These are phyloP conservation scores for Saccharomyces paradoxus DNA, from an alignment of 805 yeast species.

Conservation along the genomic window DNA sequence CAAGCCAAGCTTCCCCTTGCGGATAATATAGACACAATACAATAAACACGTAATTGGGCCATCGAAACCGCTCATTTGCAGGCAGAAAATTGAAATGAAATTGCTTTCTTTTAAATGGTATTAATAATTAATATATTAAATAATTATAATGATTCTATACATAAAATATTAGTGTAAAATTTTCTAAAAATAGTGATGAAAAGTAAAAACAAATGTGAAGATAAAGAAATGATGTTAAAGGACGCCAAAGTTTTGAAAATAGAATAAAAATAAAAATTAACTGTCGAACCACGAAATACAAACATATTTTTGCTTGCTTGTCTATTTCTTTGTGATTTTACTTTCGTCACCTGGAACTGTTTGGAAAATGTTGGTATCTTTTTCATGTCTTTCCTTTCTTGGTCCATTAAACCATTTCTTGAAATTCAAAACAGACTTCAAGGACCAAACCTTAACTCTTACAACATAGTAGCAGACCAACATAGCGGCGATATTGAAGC, in stretches of 20 bases:
- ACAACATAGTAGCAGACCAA: conserved; percentile 28
- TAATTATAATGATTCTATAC: not conserved
- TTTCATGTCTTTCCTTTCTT: conserved; percentile 41
- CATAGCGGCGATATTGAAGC: conserved; percentile 37
- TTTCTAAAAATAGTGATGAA: not conserved
- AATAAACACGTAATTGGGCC: not conserved
- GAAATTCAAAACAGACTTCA: conserved; percentile 29
- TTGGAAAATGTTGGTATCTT: conserved; percentile 37
- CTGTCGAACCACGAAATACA: not conserved
- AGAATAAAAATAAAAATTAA: not conserved
- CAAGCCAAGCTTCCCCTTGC: not conserved
- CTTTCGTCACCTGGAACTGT: conserved; percentile 35
- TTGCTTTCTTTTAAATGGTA: not conserved
- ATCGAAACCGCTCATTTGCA: not conserved
- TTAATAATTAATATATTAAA: not conserved
- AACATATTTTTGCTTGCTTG: not conserved
- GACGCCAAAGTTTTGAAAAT: not conserved
- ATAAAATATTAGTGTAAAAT: not conserved
- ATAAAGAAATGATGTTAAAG: not conserved
- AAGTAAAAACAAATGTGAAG: not conserved
- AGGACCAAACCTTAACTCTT: conserved; percentile 34
- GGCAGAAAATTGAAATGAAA: not conserved
- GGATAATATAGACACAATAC: not conserved
- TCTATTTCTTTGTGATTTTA: conserved; percentile 12
- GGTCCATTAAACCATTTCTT: conserved; percentile 37